Conservation (phyloP, 768 basidiomycete species). For the Heimioporus sp. region DNA sequence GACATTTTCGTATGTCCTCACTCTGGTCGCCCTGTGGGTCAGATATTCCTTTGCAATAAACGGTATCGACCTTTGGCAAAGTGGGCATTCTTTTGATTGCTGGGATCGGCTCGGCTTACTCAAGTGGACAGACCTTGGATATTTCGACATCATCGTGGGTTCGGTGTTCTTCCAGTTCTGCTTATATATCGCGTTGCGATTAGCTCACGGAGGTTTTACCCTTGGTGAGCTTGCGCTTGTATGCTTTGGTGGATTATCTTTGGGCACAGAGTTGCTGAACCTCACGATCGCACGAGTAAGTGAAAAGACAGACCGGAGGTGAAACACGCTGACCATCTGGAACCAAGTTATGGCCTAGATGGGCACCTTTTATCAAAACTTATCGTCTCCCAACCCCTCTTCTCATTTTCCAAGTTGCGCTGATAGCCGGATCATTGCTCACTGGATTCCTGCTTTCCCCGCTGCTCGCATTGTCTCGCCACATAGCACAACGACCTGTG, state of each 20-base stretch:
- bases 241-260: slow-evolving; percentile 81
- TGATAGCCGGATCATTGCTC: slow-evolving; percentile 88
- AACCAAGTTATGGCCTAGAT: slow-evolving; percentile 71
- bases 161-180: slow-evolving; percentile 89
- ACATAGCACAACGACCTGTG: slow-evolving; percentile 84
- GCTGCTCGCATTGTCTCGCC: slow-evolving; percentile 85
- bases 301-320: slow-evolving; percentile 1
- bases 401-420: slow-evolving; percentile 86
- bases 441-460: slow-evolving; percentile 96
- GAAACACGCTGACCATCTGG: slow-evolving; percentile 1
- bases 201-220: slow-evolving; percentile 94
- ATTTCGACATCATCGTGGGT: slow-evolving; percentile 68
- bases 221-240: slow-evolving; percentile 91
- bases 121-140: slow-evolving; percentile 60
- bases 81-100: slow-evolving; percentile 40
- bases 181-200: slow-evolving; percentile 82
- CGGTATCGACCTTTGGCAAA: slow-evolving; percentile 63
- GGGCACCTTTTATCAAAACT: slow-evolving; percentile 84
- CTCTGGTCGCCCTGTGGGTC: slow-evolving; percentile 45
- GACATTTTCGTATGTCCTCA: slow-evolving; percentile 58
- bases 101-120: background rate
- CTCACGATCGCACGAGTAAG: slow-evolving; percentile 80
- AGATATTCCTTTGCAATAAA: slow-evolving; percentile 44
- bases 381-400: slow-evolving; percentile 92
- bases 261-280: slow-evolving; percentile 85